Conservation (phyloP, 768 basidiomycete species). For the Suillus weaverae region DNA sequence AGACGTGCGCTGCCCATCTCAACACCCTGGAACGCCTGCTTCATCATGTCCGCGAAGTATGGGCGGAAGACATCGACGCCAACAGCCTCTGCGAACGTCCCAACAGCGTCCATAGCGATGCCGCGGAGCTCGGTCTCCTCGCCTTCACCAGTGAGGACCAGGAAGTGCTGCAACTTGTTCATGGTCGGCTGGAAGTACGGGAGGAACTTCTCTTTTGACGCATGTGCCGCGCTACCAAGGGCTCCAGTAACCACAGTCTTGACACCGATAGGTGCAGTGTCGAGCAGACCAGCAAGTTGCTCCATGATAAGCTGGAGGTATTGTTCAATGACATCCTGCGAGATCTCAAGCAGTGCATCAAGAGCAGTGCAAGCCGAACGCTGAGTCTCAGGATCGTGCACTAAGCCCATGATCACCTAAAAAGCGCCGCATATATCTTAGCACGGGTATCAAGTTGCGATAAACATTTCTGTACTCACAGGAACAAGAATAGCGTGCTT, state of each 20-base stretch:
- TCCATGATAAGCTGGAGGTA: slow-evolving; percentile 96
- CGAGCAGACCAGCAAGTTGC: slow-evolving; percentile 81
- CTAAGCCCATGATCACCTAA: slow-evolving; percentile 87
- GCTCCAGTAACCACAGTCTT: slow-evolving; percentile 96
- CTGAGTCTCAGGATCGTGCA: slow-evolving; percentile 85
- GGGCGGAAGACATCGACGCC: slow-evolving; percentile 93
- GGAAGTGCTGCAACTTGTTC: slow-evolving; percentile 84
- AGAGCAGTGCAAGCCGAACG: slow-evolving; percentile 94
- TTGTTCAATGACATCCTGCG: slow-evolving; percentile 85
- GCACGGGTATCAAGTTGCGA: not conserved
- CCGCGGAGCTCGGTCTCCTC: slow-evolving; percentile 95
- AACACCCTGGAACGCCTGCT: slow-evolving; percentile 87
- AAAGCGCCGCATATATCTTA: not conserved
- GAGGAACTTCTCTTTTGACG: slow-evolving; percentile 85
- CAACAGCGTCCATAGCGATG: slow-evolving; percentile 98
- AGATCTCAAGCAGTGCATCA: slow-evolving; percentile 92
- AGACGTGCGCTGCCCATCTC: slow-evolving; percentile 84
- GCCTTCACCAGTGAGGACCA: slow-evolving; percentile 80
- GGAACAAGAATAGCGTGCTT: slow-evolving; percentile 86
- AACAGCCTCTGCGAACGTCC: slow-evolving; percentile 96
- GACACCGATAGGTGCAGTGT: slow-evolving; percentile 80
- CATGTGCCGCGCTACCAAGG: slow-evolving; percentile 97
- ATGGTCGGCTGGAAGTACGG: slow-evolving; percentile 96
- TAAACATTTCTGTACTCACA: slow-evolving; percentile 41
- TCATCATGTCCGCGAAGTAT: slow-evolving; percentile 96